A percentile compares a stretch with the other conserved stretches of the same genome.
Conservation (phyloP, 768 basidiomycete species). For the Amanita rubescens region DNA sequence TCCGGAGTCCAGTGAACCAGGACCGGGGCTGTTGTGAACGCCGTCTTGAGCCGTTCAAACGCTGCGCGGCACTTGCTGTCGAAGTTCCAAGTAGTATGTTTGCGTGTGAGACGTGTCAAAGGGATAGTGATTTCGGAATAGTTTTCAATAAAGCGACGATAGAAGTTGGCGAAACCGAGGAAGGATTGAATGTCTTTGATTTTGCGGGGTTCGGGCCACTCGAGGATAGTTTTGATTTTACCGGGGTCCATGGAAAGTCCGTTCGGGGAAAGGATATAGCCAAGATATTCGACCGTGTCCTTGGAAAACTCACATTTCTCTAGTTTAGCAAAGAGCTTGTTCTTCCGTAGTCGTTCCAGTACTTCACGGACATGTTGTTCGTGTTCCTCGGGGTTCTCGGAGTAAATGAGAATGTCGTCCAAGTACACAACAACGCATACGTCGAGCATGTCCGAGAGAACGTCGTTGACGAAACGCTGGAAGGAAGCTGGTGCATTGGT, state of each 20-base stretch:
- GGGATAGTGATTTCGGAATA: conserved; percentile 20
- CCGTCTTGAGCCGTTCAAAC: background rate
- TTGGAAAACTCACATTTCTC: background rate
- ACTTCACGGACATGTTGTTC: conserved; percentile 25
- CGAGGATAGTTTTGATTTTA: background rate
- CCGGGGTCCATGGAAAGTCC: background rate
- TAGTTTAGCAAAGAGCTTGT: conserved; percentile 21
- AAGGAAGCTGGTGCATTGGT: conserved; percentile 34
- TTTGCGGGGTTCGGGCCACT: background rate
- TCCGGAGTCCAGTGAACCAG: too few species aligned
- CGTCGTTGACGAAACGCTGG: too few species aligned
- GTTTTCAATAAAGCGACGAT: conserved; percentile 18
- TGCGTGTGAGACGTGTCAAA: conserved; percentile 21
- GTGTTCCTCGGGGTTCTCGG: conserved; percentile 17
- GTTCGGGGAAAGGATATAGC: background rate
- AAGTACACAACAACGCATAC: conserved; percentile 34
- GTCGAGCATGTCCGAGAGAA: conserved; percentile 30
- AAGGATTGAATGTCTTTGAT: conserved; percentile 26
- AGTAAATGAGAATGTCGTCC: conserved; percentile 39
- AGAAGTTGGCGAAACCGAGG: conserved; percentile 29
- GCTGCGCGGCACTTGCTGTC: background rate
- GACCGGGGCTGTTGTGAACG: too few species aligned
- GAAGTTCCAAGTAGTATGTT: background rate
- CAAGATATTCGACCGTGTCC: background rate
- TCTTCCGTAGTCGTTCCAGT: conserved; percentile 19